Evolutionary conservation across 2,329 filamentous ascomycete species (phyloP), one percentile per base, ranked within the genome.

Genomic region (Fusarium tupiense): DNA sequence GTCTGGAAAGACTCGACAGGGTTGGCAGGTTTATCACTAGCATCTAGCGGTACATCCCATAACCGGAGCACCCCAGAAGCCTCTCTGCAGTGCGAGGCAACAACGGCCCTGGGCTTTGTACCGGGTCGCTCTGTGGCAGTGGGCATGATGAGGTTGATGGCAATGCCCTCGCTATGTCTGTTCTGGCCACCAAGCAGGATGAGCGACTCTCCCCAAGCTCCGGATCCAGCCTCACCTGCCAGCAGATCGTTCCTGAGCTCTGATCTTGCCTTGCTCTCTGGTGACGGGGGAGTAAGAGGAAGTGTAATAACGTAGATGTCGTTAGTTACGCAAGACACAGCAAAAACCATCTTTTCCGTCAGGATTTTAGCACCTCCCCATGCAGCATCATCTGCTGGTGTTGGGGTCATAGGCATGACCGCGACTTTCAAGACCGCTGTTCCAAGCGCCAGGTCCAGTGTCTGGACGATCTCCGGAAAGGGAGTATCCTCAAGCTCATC

Each of bases 141-240:
- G 4, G 85, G 82, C 72, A 83, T 85, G 40, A 88, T 80, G 29
- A 90, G 73, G 5, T 86, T 87, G 65, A 92, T 86, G 5, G 90
- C 87, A 17, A 92, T 78, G 10, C 88, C 88, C 67, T 89, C 85
- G 38, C 88, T 88, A 35, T 84, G 82, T 69, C 84, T 87, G 52
- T 83, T 82, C 77, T 90, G 89, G 3, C 90, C 89, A 24, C 82
- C 81, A 12, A 92, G 84, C 17, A 87, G 78, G 4, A 87, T 84
- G 31, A 92, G 81, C 0, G 86, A 87, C 80, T 92, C 90, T 12
- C 90, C 90, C 89, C 90, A 92, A n/a, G 85, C 86, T 44, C 90
- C 90, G 38, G 86, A 89, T 24, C 90, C 90, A 41, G 88, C 88
- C 69, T 85, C 87, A 26, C 86, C 88, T 13, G 87, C 86, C 58